phyloP scores from a whole-genome alignment of 148 eudicot genomes.

The Chenopodium suecicum region DNA sequence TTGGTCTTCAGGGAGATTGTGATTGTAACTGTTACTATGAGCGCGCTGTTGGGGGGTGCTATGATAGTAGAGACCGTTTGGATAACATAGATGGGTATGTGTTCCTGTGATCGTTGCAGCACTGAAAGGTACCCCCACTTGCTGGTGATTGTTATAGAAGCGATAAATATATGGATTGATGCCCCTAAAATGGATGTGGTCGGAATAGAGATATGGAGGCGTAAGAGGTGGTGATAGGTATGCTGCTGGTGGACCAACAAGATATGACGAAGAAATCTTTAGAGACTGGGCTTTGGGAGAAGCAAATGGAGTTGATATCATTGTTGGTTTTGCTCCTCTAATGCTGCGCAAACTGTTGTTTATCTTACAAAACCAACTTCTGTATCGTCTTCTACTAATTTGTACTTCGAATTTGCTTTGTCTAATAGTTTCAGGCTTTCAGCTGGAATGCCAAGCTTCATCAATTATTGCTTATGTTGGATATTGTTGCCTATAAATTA shows the following conservation, averaged over 20 bases:
- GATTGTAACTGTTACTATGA: slow-evolving; percentile 31
- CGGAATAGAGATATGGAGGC: slow-evolving; percentile 39
- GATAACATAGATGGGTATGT: slow-evolving; percentile 39
- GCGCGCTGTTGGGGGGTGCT: slow-evolving; percentile 35
- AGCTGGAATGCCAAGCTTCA: no score
- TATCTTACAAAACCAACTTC: neutral
- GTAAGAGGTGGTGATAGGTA: slow-evolving; percentile 39
- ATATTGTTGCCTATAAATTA: no score
- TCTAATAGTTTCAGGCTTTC: no score
- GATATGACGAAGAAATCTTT: slow-evolving; percentile 37
- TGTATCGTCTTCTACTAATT: no score
- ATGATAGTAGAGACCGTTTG: slow-evolving; percentile 39
- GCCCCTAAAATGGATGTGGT: slow-evolving; percentile 33
- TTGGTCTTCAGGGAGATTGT: slow-evolving; percentile 31
- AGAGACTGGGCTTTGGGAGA: slow-evolving; percentile 36
- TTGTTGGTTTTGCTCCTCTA: neutral
- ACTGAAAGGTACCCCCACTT: slow-evolving; percentile 20
- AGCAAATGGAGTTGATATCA: slow-evolving; percentile 26
- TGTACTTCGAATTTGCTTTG: no score
- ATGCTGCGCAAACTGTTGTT: neutral
- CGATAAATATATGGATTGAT: slow-evolving; percentile 36
- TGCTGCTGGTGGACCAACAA: slow-evolving; percentile 36
- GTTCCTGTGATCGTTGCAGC: slow-evolving; percentile 34
- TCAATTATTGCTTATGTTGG: no score
- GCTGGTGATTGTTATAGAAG: slow-evolving; percentile 33